A percentile compares a stretch with the other conserved stretches of the same genome.
These are phyloP conservation scores for Candida ficus DNA, from an alignment of 805 yeast species.

Conservation along the genomic window DNA sequence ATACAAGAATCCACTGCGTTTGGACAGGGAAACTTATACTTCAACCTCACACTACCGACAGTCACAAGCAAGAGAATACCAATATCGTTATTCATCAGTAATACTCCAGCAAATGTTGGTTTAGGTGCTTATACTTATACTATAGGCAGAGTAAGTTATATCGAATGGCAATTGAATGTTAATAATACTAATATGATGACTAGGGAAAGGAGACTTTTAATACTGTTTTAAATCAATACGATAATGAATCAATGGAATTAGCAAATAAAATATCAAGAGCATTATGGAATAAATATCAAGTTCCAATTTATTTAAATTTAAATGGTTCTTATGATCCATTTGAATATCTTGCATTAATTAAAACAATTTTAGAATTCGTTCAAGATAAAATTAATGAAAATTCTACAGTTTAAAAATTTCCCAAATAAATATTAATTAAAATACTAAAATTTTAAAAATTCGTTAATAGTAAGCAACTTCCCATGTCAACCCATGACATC, in stretches of 20 bases:
- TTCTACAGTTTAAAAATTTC: too few relatives aligned
- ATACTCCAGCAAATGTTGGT: slow-evolving; percentile 24
- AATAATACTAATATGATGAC: background rate
- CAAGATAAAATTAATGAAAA: slow-evolving; percentile 14
- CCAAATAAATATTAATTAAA: too few relatives aligned
- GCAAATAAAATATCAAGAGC: slow-evolving; percentile 38
- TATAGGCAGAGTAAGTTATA: slow-evolving; percentile 29
- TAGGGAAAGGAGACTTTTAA: slow-evolving; percentile 30
- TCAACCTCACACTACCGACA: slow-evolving; percentile 13
- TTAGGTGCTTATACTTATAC: slow-evolving; percentile 44
- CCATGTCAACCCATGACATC: too few relatives aligned
- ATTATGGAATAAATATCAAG: slow-evolving; percentile 33
- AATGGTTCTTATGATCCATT: slow-evolving; percentile 34
- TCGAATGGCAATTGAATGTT: background rate
- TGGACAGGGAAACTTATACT: slow-evolving; percentile 12
- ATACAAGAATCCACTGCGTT: slow-evolving; percentile 10
- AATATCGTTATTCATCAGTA: slow-evolving; percentile 32
- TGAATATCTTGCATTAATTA: slow-evolving; percentile 28
- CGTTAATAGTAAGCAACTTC: too few relatives aligned
- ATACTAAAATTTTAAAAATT: too few relatives aligned
- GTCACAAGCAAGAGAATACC: slow-evolving; percentile 23
- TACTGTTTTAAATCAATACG: slow-evolving; percentile 36
- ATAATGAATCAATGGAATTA: slow-evolving; percentile 36
- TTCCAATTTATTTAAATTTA: slow-evolving; percentile 42
- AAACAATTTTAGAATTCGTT: slow-evolving; percentile 26